Evolutionary conservation across 352 stramenopile genomes (phyloP).

Genomic region (Saprolegnia parasitica): DNA sequence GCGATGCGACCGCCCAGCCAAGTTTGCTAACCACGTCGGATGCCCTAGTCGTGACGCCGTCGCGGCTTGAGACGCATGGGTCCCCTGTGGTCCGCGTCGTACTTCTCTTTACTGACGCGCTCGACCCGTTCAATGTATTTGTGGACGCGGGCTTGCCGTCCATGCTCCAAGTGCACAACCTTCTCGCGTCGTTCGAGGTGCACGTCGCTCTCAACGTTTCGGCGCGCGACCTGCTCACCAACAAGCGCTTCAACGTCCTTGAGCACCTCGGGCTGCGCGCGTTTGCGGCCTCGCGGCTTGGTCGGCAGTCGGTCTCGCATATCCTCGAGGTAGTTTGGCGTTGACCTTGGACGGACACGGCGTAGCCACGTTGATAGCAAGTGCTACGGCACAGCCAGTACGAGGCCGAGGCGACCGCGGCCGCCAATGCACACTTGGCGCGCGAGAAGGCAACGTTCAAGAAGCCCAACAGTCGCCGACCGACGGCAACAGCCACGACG

Average conservation of each 20-base stretch:
- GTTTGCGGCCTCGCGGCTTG: conserved; percentile 52
- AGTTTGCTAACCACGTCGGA: conserved; percentile 45
- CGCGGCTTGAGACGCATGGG: conserved; percentile 21
- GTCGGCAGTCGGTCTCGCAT: conserved; percentile 48
- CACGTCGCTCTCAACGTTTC: conserved; percentile 54
- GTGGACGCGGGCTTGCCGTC: conserved; percentile 44
- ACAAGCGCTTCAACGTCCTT: conserved; percentile 49
- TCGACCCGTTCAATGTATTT: conserved; percentile 65
- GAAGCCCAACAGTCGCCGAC: conserved; percentile 18
- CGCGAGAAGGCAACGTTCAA: conserved; percentile 30
- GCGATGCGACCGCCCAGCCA: conserved; percentile 35
- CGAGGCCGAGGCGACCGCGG: conserved; percentile 32
- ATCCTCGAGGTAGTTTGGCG: conserved; percentile 29
- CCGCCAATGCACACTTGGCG: conserved; percentile 40
- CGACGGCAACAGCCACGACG: conserved; percentile 20
- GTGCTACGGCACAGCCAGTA: conserved; percentile 40
- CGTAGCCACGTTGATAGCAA: no score
- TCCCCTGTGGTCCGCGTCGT: conserved; percentile 53
- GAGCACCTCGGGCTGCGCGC: conserved; percentile 48
- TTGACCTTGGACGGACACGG: no score
- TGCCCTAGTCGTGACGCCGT: conserved; percentile 28
- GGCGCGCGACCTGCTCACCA: conserved; percentile 54
- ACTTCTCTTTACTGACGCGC: conserved; percentile 51
- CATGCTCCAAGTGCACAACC: conserved; percentile 9
- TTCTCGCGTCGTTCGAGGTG: conserved; percentile 45